Evolutionary conservation across 495 filamentous ascomycete genomes (phyloP).

Genomic region (Penicillium chermesinum): DNA sequence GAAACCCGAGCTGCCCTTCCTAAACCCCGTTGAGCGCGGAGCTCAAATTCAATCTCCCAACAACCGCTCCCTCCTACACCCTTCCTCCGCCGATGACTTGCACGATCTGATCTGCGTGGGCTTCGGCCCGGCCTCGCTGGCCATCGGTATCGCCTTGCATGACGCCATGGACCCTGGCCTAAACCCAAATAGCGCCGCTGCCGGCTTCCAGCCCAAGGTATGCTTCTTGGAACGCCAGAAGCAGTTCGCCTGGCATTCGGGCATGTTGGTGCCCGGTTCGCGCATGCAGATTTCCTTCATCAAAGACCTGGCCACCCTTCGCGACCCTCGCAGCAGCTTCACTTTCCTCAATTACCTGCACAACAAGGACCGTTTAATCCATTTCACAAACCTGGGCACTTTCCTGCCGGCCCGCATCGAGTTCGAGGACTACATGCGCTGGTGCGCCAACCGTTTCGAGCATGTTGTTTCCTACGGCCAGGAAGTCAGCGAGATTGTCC

Average conservation of each 20-base stretch:
- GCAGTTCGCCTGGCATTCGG: constrained; percentile 84
- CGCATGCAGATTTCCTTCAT: constrained; percentile 98
- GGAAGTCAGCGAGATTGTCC: constrained; percentile 59
- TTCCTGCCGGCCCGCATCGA: constrained; percentile 83
- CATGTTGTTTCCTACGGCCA: constrained; percentile 72
- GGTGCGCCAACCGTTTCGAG: constrained; percentile 80
- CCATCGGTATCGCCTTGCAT: constrained; percentile 86
- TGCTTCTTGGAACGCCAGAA: constrained; percentile 81
- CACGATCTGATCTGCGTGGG: constrained; percentile 87
- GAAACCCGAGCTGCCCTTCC: constrained; percentile 19
- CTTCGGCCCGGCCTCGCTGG: constrained; percentile 88
- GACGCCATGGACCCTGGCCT: constrained; percentile 52
- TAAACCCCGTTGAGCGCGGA: constrained; percentile 15
- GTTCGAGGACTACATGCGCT: constrained; percentile 91
- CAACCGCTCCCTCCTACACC: constrained; percentile 18
- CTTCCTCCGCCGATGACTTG: constrained; percentile 47
- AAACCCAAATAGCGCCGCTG: constrained; percentile 18
- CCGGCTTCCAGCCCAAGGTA: constrained; percentile 55
- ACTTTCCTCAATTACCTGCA: constrained; percentile 95
- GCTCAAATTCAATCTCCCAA: constrained; percentile 10
- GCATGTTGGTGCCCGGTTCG: constrained; percentile 88
- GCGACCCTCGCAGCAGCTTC: constrained; percentile 84
- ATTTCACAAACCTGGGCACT: constrained; percentile 85
- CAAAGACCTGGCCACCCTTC: constrained; percentile 87
- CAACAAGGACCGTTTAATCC: constrained; percentile 67